Evolutionary conservation across 768 basidiomycete species (phyloP).

Genomic region (Cystofilobasidium capitatum): DNA sequence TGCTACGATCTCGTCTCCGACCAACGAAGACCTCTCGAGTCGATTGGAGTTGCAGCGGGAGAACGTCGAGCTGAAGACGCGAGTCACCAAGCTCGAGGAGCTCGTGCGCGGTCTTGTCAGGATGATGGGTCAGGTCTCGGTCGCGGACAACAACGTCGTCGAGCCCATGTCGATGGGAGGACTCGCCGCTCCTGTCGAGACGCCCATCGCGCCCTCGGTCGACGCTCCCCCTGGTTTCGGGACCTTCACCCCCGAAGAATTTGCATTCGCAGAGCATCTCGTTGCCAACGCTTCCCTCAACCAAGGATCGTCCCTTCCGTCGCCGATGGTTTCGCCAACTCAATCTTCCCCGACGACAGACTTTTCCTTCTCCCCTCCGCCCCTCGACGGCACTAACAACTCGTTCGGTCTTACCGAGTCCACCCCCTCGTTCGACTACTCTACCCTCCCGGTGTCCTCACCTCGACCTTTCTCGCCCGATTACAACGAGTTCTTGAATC

Average conservation of each 20-base stretch:
- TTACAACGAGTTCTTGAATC: background rate
- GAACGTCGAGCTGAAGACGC: slow-evolving; percentile 14
- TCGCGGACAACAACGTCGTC: background rate
- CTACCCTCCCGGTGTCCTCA: background rate
- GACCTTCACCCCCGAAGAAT: background rate
- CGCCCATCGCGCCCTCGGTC: background rate
- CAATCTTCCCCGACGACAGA: slow-evolving; percentile 2
- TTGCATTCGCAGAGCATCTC: background rate
- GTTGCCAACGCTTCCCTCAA: background rate
- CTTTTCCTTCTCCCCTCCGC: slow-evolving; percentile 7
- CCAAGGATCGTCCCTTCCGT: background rate
- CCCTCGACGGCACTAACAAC: background rate
- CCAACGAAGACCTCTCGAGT: slow-evolving; percentile 4
- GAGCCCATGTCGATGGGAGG: background rate
- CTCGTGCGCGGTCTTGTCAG: slow-evolving; percentile 26
- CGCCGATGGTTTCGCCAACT: background rate
- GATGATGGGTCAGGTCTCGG: slow-evolving; percentile 8
- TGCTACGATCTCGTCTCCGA: background rate
- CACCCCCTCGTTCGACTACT: slow-evolving; percentile 1
- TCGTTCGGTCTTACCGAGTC: background rate
- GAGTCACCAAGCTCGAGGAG: slow-evolving; percentile 25
- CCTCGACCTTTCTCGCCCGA: slow-evolving; percentile 7
- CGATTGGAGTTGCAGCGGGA: slow-evolving; percentile 21
- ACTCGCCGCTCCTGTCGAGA: background rate
- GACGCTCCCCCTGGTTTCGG: background rate